Evolutionary conservation across 371 early-diverging fungal genomes (phyloP).

Genomic region (Rhizopus arrhizus): DNA sequence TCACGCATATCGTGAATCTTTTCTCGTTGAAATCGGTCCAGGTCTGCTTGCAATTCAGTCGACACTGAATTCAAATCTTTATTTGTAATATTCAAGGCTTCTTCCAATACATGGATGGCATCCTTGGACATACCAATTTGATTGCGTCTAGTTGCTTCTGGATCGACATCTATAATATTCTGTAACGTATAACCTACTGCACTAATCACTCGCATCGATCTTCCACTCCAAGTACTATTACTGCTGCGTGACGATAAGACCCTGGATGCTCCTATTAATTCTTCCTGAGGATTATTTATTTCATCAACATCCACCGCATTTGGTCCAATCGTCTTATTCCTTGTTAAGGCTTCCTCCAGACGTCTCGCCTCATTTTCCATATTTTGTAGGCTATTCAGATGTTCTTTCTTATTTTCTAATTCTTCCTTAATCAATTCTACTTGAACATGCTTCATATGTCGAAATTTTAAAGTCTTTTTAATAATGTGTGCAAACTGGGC

Average conservation of each 20-base stretch:
- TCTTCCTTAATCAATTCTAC: slow-evolving; percentile 75
- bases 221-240: slow-evolving; percentile 42
- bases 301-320: slow-evolving; percentile 34
- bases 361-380: slow-evolving; percentile 87
- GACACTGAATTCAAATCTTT: slow-evolving; percentile 77
- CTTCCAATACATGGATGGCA: slow-evolving; percentile 75
- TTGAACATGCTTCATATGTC: slow-evolving; percentile 86
- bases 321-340: slow-evolving; percentile 39
- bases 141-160: slow-evolving; percentile 86
- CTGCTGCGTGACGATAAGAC: slow-evolving; percentile 3
- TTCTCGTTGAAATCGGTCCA: slow-evolving; percentile 90
- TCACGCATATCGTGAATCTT: slow-evolving; percentile 86
- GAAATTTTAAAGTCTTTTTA: slow-evolving; percentile 79
- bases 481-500: slow-evolving; percentile 84
- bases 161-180: slow-evolving; percentile 94
- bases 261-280: slow-evolving; percentile 4
- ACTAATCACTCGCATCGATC: slow-evolving; percentile 59
- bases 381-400: slow-evolving; percentile 67
- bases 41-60: slow-evolving; percentile 78
- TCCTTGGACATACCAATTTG: slow-evolving; percentile 90
- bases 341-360: slow-evolving; percentile 74
- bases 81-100: slow-evolving; percentile 68
- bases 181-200: slow-evolving; percentile 75
- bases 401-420: slow-evolving; percentile 70
- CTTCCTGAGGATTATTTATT: slow-evolving; percentile 17